Base-by-base conservation (phyloP, 2,329 filamentous ascomycete species). In the Hypoxylon sp. region DNA sequence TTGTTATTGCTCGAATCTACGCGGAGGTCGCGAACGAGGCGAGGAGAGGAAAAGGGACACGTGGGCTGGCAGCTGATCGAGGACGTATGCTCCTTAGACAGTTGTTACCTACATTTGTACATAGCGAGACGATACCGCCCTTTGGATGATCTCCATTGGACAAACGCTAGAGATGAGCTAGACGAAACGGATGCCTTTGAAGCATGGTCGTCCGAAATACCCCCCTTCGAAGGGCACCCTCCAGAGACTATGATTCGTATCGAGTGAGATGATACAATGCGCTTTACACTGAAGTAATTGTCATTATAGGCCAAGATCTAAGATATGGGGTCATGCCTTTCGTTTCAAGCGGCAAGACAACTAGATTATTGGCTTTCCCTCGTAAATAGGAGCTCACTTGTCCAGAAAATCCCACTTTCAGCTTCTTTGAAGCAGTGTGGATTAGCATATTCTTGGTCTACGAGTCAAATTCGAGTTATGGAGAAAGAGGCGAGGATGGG, bases 61-160 rank as follows among this genome's bases (percentile, higher is more conserved):
- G 56, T 55, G 60, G 42, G 66, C 11, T 53, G 61, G 51, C 60
- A 54, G 33, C 48, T 62, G 51, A 67, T 40, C 62, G 64, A 61
- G 61, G 56, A 65, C 51, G 49, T 55, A 63, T 54, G 40, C 50
- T 51, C 56, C 50, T 59, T 55, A 30, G 25, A 63, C 53, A 30
- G 42, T n/a, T 46, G 54, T 56, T 27, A 1, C 46, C 54, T 64
- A 62, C 60, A 64, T 66, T 71, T 76, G 75, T 76, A 76, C 75
- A 76, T 76, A 76, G 67, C 66, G 71, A 75, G 63, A 66, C 65
- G 75, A 76, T 76, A 76, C 74, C 73, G 64, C 65, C 56, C 51
- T 64, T 64, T 55, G 55, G 64, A 61, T 56, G 60, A 63, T 56
- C 56, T 67, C 61, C 64, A 54, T 61, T 64, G 67, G 69, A 55